Base-by-base conservation (phyloP, 768 basidiomycete species). In the Amanita polypyramis region DNA sequence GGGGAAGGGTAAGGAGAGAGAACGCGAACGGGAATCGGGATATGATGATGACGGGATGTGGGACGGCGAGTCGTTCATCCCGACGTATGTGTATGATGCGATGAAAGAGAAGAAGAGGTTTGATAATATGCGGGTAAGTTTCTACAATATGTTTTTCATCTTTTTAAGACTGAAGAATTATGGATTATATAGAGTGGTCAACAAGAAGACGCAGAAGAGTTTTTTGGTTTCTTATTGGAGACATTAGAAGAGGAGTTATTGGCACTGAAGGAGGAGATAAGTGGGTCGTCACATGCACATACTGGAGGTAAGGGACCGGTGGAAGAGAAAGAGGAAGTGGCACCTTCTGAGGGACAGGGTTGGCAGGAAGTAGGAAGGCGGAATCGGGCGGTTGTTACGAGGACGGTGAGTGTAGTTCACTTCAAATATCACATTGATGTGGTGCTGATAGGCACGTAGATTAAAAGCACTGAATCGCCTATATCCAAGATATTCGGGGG, bases 141-240 rank as follows among this genome's bases (percentile, higher is more conserved):
- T 1, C 10, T 30, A 30, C 37, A 5, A 39, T 25, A 56, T 32
- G 4, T 51, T 52, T 21, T 51, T 17, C n/a, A 32, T 9, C 44
- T 21, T 12, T 11, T 51, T 29, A 4, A 27, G 25, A 27, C 25
- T 27, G 7, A 27, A 27, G 3, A 25, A 36, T 32, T 27, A 2
- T 10, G 17, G 3, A 21, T 27, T 37, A 47, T 37, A 47, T 53
- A 91, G 78, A 80, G 88, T 32, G 93, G 93, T 0, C 88, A 92
- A 50, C 95, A 99, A 66, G 95, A 99, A 62, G 95, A 99, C 50
- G 95, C 94, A 8, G 94, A 99, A 63, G 95, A 99, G 64, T 98
- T 96, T 63, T 71, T 98, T n/a, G 95, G 95, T 2, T 97, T 96
- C 67, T 95, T 90, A 66, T 72, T 97, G 20, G 92, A 97, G 56